phyloP scores from a whole-genome alignment of 1,284 basidiomycete species.

The Chalciporus sp. region DNA sequence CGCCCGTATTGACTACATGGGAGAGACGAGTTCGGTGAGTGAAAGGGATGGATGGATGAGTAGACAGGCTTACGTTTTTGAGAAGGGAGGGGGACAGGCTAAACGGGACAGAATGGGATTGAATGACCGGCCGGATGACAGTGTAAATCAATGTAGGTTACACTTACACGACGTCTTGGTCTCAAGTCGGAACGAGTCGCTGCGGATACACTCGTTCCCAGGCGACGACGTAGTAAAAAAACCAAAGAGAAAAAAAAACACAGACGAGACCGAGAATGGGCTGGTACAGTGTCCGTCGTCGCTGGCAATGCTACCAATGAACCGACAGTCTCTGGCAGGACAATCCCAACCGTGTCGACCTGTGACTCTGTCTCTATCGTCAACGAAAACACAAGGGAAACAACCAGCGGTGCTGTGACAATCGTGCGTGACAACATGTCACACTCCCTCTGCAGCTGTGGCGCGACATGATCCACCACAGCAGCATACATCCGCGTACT shows the following conservation, averaged over 20 bases:
- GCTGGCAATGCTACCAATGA: too few relatives aligned
- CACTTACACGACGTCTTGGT: not conserved
- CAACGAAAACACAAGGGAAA: constrained; percentile 11
- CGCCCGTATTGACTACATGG: not conserved
- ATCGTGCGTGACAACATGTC: constrained; percentile 25
- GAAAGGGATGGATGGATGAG: constrained; percentile 5
- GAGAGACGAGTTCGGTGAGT: not conserved
- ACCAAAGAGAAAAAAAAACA: not conserved
- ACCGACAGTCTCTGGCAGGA: too few relatives aligned
- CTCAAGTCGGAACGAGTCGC: constrained; percentile 14
- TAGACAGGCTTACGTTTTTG: not conserved
- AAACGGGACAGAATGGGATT: constrained; percentile 10
- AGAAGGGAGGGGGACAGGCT: constrained; percentile 2
- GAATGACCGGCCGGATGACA: constrained; percentile 12
- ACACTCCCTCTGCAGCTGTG: constrained; percentile 16
- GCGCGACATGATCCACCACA: not conserved
- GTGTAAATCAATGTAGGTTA: too few relatives aligned
- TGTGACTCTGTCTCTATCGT: not conserved
- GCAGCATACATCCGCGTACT: not conserved
- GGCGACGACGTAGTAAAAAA: constrained; percentile 13
- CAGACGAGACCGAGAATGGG: not conserved
- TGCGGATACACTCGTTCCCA: constrained; percentile 19
- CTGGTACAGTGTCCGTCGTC: not conserved
- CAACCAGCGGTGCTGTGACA: constrained; percentile 22
- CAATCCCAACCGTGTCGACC: too few relatives aligned